Base-by-base conservation (phyloP, 1,284 basidiomycete species). In the Austroboletus niveus region DNA sequence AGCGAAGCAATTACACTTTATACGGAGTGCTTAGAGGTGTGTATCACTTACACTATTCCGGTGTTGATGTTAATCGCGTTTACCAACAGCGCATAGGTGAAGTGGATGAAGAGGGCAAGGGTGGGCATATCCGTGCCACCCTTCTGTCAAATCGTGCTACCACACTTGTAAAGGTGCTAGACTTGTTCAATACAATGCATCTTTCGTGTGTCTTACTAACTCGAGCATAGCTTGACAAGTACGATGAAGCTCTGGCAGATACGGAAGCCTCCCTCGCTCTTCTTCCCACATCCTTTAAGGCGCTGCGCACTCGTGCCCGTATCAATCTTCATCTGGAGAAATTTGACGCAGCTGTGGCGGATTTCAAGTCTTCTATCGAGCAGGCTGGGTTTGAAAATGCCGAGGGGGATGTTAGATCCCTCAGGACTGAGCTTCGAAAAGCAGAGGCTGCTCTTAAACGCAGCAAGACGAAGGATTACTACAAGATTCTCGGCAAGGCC, bases 381-480 rank as follows among this genome's bases (percentile, higher is more conserved):
- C 80, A 85, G 52, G 87, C 82, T 3, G 74, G 72, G 11, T 74
- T 75, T 10, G 85, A 89, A 41, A 79, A 78, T 17, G 76, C 73
- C 17, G 79, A 81, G 8, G 75, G 73, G 1, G 92, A 94, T 58
- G 77, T 82, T 31, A 76, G 81, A 15, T 74, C 80, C 15, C 71
- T 94, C 45, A 77, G 75, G 55, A 63, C 67, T 1, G 92, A 95
- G 64, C 72, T 90, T 39, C 83, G 80, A 68, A 87, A 90, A 66
- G 89, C 89, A 0, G 87, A 92, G 69, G 79, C 79, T 5, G 83
- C 80, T 49, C 72, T 92, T 54, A 92, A 92, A 76, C 73, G 85
- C 57, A 89, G 87, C 70, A 92, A 92, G 74, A 85, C 86, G 46
- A 92, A 92, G 69, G 90, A 92, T 61, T 89, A 90, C 63, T 90